Evolutionary conservation across 2,329 filamentous ascomycete genomes (phyloP), one percentile per base, ranked within the genome.

Genomic region (Xenoacremonium recifei): DNA sequence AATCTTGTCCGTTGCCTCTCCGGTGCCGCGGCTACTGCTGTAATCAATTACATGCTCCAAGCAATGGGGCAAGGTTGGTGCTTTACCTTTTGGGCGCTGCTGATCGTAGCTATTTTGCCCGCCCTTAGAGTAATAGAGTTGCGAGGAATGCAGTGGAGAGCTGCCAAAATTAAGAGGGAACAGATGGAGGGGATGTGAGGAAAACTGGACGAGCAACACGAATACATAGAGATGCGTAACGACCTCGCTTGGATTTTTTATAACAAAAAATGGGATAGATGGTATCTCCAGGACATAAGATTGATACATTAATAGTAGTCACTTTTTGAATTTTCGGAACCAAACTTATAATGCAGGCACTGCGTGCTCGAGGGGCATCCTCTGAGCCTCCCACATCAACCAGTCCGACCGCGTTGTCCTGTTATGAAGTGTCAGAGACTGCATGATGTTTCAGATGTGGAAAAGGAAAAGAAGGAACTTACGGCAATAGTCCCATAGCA

Each of bases 371-470:
- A 86, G 55, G 13, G 85, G 78, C 51, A 82, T 75, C 60, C 87
- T 78, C 62, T 87, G 82, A 15, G 76, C 75, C 65, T 99, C 93
- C 93, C 93, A 99, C 42, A 92, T 92, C 58, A 99, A 73, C 93
- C 93, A 99, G 67, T 99, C 93, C 53, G 90, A 96, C 63, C 89
- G 84, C 45, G 93, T 97, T 40, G 93, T 99, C 57, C 88, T 93
- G 51, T 46, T 25, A 13, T 12, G 3, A 25, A 25, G 10, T 15
- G 32, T 47, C 16, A 58, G 51, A 29, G 18, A 40, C n/a, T n/a
- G n/a, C n/a, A n/a, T n/a, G n/a, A n/a, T n/a, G n/a, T n/a, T n/a
- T n/a, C n/a, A n/a, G n/a, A n/a, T n/a, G n/a, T n/a, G n/a, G n/a
- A n/a, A n/a, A n/a, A n/a, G n/a, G n/a, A n/a, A 19, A 4, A 25